Evolutionary conservation across 2,329 filamentous ascomycete genomes (phyloP), one percentile per base, ranked within the genome.

Genomic region (Aspergillus sp.): DNA sequence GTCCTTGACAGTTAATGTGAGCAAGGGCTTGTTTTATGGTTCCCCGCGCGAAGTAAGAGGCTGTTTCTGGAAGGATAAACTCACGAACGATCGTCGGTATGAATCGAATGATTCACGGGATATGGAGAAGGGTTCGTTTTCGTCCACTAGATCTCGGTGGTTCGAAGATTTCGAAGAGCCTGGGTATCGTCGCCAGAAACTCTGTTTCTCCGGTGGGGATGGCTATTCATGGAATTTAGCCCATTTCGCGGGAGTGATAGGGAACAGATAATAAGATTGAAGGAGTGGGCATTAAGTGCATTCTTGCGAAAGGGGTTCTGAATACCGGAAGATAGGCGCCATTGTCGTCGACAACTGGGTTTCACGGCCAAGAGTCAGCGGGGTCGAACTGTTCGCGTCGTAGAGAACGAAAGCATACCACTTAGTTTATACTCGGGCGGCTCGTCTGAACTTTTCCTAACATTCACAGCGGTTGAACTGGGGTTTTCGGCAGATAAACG

Each of bases 101-200:
- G 93, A 96, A 75, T 98, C 95, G 72, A 98, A 98, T 2, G 93
- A 97, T 78, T 98, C 95, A 70, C 94, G 86, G 42, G 93, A 96
- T 74, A 98, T 98, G 64, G 90, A 92, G 74, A 98, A 98, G 14
- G 90, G 92, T 73, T 98, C 94, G 68, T 92, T 93, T 63, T 96
- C 92, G 69, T 88, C 87, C 60, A 91, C 81, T 67, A 89, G 85
- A 71, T 84, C 87, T 58, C 85, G 80, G 71, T 86, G 84, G 64
- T 85, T 84, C 31, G 81, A 82, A 45, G 84, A 81, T 60, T 79
- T 79, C 22, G 79, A 81, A 3, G 79, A 75, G 12, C 71, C 71
- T 9, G 78, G 73, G 29, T 79, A 85, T 65, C 78, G 80, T 57
- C 79, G 80, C 92, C 92, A 97, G 69, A 92, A 89, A 63, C 84